These are phyloP conservation scores for Tylopilus sp. DNA, from an alignment of 768 basidiomycete genomes.

Conservation along the genomic window DNA sequence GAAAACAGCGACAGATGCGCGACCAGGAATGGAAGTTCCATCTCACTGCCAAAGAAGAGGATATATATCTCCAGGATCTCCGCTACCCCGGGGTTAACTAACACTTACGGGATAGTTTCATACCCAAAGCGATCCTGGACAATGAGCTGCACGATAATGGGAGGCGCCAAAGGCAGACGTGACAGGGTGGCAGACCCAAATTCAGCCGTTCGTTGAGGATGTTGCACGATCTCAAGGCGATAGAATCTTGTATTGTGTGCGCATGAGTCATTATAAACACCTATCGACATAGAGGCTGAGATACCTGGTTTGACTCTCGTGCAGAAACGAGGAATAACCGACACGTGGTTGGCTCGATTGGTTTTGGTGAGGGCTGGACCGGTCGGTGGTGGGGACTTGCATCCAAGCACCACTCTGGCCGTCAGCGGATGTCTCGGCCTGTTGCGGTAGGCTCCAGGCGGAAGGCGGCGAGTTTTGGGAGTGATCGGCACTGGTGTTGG, in stretches of 20 bases:
- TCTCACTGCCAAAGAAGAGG: constrained; percentile 51
- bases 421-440: constrained; percentile 31
- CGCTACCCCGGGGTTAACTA: constrained; percentile 16
- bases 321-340: constrained; percentile 55
- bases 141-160: constrained; percentile 75
- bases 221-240: constrained; percentile 81
- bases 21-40: constrained; percentile 84
- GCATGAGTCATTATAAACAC: constrained; percentile 18
- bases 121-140: constrained; percentile 72
- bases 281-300: constrained; percentile 15
- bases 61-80: constrained; percentile 21
- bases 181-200: constrained; percentile 73
- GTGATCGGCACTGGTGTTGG: constrained; percentile 40
- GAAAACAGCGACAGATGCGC: constrained; percentile 77
- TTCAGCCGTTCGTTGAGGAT: constrained; percentile 78
- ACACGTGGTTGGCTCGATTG: constrained; percentile 48
- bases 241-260: constrained; percentile 49
- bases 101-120: constrained; percentile 72
- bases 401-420: constrained; percentile 26
- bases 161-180: constrained; percentile 80
- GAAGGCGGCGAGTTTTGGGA: constrained; percentile 50
- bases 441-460: constrained; percentile 36
- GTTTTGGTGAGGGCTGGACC: constrained; percentile 35
- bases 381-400: constrained; percentile 23
- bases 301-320: constrained; percentile 54